Percentiles rank a stretch among this genome's conserved stretches.
These are phyloP conservation scores for Talaromyces atroroseus DNA, from an alignment of 2,329 filamentous ascomycete species.

Conservation along the genomic window DNA sequence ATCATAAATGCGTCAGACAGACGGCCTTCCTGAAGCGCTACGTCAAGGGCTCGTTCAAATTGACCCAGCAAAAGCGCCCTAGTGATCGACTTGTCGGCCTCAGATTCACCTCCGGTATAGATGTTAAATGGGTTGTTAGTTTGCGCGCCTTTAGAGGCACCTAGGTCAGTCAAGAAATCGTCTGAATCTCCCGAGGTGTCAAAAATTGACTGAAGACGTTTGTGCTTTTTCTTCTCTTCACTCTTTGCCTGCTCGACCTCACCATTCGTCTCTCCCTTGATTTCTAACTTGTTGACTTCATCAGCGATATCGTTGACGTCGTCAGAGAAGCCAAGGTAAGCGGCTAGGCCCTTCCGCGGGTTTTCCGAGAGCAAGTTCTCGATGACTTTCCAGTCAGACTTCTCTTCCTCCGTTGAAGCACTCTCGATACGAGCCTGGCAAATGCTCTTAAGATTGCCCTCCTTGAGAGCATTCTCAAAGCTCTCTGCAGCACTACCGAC, in stretches of 20 bases:
- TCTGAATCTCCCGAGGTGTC: conserved; percentile 67
- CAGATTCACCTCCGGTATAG: conserved; percentile 74
- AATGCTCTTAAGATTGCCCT: conserved; percentile 70
- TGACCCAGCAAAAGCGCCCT: conserved; percentile 82
- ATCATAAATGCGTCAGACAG: conserved; percentile 97
- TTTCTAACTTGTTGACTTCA: conserved; percentile 37
- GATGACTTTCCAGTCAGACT: conserved; percentile 92
- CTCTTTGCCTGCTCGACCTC: conserved; percentile 39
- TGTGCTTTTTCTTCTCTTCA: conserved; percentile 49
- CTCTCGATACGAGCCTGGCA: conserved; percentile 72
- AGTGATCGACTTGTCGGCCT: conserved; percentile 80
- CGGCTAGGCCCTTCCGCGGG: conserved; percentile 76
- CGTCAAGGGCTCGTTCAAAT: conserved; percentile 82
- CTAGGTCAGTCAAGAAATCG: conserved; percentile 77
- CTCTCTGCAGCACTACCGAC: conserved; percentile 78
- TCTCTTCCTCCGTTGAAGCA: conserved; percentile 82
- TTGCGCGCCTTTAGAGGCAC: conserved; percentile 84
- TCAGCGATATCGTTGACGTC: conserved; percentile 47
- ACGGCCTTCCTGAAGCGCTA: conserved; percentile 81
- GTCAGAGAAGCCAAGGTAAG: conserved; percentile 82
- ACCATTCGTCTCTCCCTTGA: conserved; percentile 41
- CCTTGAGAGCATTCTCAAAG: conserved; percentile 76
- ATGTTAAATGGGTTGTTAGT: conserved; percentile 93
- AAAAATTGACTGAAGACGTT: conserved; percentile 72
- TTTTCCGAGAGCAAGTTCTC: conserved; percentile 80